phyloP scores from a whole-genome alignment of 2,329 filamentous ascomycete species.

The Paracamarosporium sp. region DNA sequence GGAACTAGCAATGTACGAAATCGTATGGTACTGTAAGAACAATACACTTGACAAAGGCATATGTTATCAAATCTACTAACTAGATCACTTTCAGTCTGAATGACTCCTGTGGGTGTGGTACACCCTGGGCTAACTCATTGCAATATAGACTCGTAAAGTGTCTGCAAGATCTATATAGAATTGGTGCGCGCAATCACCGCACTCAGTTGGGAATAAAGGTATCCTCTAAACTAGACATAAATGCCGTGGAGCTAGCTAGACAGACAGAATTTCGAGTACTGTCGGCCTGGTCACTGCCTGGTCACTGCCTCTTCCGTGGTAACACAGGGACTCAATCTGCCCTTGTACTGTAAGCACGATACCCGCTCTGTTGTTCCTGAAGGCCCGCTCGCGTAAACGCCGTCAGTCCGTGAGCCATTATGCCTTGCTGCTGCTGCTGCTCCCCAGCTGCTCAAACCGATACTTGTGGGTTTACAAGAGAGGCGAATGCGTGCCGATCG shows the following conservation, averaged over 20 bases:
- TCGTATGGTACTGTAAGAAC: no score
- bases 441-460: background rate
- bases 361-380: background rate
- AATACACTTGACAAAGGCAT: no score
- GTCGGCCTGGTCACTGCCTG: background rate
- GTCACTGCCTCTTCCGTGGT: no score
- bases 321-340: background rate
- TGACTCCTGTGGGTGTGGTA: no score
- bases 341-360: background rate
- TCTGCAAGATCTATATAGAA: no score
- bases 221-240: background rate
- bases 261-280: background rate
- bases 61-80: no score
- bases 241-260: background rate
- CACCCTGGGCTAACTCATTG: no score
- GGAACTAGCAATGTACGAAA: no score
- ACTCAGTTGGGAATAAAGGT: background rate
- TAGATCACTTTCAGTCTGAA: no score
- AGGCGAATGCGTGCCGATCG: background rate
- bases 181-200: no score
- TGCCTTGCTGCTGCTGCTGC: no score
- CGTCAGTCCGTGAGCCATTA: background rate
- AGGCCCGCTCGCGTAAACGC: background rate
- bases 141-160: no score
- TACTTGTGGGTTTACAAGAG: background rate